Base-by-base conservation (phyloP, 768 basidiomycete genomes). In the Leccinum ochraceum region DNA sequence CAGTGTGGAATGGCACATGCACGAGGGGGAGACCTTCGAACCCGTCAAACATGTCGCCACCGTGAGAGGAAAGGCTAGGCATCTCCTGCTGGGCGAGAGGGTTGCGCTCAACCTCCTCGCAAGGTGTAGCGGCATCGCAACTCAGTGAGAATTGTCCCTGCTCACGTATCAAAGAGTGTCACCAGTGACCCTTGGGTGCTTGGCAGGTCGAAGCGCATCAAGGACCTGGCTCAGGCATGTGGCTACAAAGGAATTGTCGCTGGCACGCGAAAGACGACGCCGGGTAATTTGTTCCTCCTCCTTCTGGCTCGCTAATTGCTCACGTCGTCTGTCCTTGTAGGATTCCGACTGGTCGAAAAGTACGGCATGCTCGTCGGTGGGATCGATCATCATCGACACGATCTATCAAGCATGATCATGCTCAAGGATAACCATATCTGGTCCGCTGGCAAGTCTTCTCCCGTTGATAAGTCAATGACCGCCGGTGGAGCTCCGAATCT, bases 331-430 rank as follows among this genome's bases (percentile, higher is more conserved):
- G 28, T 36, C 32, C 28, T 32, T 28, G 8, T 55, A 90, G 90
- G 96, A 3, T 99, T 99, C 79, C 82, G 97, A 52, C 80, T 98
- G 32, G 95, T 98, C 5, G 97, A 99, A 75, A 99, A 99, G 75
- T 98, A 99, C 72, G 97, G 89, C 4, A 98, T 99, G 97, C 76
- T 98, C 50, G 93, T 98, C 16, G 97, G 97, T 17, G 97, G 97
- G 6, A 90, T 98, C 67, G 96, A 99, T 72, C 79, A 92, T 10
- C 97, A 99, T 78, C 86, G 97, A 22, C 89, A 97, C 66, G 95
- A 98, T 74, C 81, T 98, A n/a, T 95, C 92, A 32, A 92, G 91
- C 72, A 98, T 99, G 97, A 95, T 99, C 70, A 99, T 98, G 97
- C 85, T 99, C 69, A 98, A 98, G 76, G 97, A 99, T 69, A 99